Base-by-base conservation (phyloP, 2,329 filamentous ascomycete genomes). In the Epichloe scottii region DNA sequence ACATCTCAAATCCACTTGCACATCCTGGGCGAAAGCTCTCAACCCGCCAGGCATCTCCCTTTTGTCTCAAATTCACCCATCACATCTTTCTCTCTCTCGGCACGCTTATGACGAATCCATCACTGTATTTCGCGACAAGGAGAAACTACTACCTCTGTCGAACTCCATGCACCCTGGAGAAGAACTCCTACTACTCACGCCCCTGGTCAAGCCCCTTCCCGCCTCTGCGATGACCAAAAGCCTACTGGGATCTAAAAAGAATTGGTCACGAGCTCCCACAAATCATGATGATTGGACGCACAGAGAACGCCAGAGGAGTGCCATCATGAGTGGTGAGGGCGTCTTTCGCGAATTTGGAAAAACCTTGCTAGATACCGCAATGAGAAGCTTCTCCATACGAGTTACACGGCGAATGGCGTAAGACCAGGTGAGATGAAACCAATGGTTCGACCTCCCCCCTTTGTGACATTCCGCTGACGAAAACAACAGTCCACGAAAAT, bases 81-180 rank as follows among this genome's bases (percentile, higher is more conserved):
- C 82, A 11, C 91, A 97, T 63, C 82, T 87, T 10, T 79, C 79
- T 5, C 75, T 97, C 5, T 95, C 91, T 0, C 86, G 82, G 0
- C 84, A 80, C 62, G 89, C 89, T 2, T 98, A 97, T 65, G 90
- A 95, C 62, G 84, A 82, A 57, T 96, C 91, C 1, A 95, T 97
- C 54, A 93, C 90, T 0, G 85, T 98, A 23, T 88, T 97, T 46
- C 78, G 90, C 52, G 91, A 98, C 64, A 91, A 89, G 64, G 86
- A 91, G 54, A 82, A 87, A 53, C 71, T 95, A 2, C 72, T 98
- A 3, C 93, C 93, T 1, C 73, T 97, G 5, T 85, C 87, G 3
- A 84, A 84, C 55, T 84, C 87, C 4, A 77, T 96, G 63, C 84
- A 91, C 46, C 79, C 85, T 19, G 86, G 88, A 51, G 90, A 96